Conservation (phyloP, 345 rosid genomes). For the Mangifera indica region DNA sequence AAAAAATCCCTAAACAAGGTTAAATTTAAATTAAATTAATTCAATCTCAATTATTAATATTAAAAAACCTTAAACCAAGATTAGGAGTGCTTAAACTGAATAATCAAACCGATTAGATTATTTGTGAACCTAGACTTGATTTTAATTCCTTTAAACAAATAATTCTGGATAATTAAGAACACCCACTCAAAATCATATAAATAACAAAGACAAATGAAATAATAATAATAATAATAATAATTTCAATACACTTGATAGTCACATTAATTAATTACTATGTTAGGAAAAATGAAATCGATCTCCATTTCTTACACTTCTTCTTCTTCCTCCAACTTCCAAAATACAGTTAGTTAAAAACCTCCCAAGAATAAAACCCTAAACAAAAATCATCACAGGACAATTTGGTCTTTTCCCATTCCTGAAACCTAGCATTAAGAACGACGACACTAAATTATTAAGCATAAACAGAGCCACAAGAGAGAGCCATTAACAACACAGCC, state of each 20-base stretch:
- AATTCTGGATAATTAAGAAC: too few species aligned
- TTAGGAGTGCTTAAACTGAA: too few species aligned
- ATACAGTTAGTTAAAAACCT: slow-evolving; percentile 25
- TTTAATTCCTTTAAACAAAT: too few species aligned
- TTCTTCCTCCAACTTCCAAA: slow-evolving; percentile 7
- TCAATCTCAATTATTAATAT: too few species aligned
- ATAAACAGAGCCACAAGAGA: slow-evolving; percentile 75
- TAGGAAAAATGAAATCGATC: slow-evolving; percentile 28
- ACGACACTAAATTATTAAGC: slow-evolving; percentile 27
- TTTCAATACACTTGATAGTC: neutral
- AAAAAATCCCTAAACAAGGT: too few species aligned
- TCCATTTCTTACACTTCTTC: slow-evolving; percentile 25
- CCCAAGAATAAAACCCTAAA: slow-evolving; percentile 10
- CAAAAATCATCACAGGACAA: slow-evolving; percentile 22
- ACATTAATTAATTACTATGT: slow-evolving; percentile 1
- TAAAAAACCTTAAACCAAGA: too few species aligned
- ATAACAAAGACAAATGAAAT: neutral
- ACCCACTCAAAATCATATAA: too few species aligned
- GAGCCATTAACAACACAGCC: slow-evolving; percentile 84
- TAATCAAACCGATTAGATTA: too few species aligned
- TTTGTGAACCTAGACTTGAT: too few species aligned
- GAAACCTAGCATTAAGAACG: neutral
- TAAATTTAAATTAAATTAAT: too few species aligned
- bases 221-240: neutral
- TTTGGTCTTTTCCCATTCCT: neutral